These are phyloP conservation scores for Discostella pseudostelligera DNA, from an alignment of 108 stramenopile genomes.

Conservation along the genomic window DNA sequence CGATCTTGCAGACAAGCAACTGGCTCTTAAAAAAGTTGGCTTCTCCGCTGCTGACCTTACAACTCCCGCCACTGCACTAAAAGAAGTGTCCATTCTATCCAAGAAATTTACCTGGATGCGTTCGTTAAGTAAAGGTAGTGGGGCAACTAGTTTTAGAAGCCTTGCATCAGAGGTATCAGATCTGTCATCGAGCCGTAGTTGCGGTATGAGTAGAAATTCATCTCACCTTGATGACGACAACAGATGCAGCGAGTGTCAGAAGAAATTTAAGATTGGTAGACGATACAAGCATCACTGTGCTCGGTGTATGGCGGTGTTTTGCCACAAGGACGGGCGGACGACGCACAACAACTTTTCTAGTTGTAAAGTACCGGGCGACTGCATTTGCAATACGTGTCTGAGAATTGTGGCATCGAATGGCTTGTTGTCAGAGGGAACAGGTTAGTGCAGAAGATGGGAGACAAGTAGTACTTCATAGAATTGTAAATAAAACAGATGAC, in stretches of 20 bases:
- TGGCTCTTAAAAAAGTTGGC: constrained; percentile 3
- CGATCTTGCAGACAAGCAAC: not conserved
- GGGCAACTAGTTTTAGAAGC: not conserved
- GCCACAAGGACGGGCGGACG: constrained; percentile 56
- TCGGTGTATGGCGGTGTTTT: constrained; percentile 55
- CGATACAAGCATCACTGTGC: constrained; percentile 57
- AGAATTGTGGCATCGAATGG: not conserved
- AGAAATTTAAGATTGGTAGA: constrained; percentile 50
- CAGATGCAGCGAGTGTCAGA: constrained; percentile 45
- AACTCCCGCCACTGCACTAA: not conserved
- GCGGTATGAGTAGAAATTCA: not conserved
- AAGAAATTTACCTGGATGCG: not conserved
- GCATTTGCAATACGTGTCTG: constrained; percentile 44
- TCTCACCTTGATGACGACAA: constrained; percentile 35
- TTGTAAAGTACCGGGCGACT: constrained; percentile 51
- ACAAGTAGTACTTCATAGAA: too few relatives aligned
- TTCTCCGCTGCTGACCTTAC: constrained; percentile 8
- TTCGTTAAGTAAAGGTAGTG: not conserved
- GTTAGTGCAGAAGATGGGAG: not conserved
- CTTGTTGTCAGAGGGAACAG: not conserved
- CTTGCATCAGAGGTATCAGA: not conserved
- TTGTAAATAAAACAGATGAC: too few relatives aligned
- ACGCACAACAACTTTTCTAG: constrained; percentile 45
- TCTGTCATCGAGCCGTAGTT: not conserved
- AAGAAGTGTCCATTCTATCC: not conserved